Evolutionary conservation across 2,329 filamentous ascomycete species (phyloP).

Genomic region (Ceratocystis cacaofunesta): DNA sequence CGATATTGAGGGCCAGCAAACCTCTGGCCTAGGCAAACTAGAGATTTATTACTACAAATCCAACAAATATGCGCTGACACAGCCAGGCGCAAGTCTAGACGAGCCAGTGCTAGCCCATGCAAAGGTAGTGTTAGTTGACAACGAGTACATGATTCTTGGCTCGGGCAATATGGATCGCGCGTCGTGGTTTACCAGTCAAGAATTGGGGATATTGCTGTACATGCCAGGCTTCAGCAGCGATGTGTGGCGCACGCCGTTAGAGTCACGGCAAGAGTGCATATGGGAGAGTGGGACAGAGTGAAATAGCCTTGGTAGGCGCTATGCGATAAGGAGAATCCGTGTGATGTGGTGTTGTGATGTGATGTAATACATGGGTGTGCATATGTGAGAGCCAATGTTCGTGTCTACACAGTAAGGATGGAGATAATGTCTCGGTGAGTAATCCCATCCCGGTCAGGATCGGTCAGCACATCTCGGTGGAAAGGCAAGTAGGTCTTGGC

Average conservation of each 20-base stretch:
- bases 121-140: slow-evolving; percentile 62
- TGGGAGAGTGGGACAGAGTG: neutral
- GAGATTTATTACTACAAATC: slow-evolving; percentile 44
- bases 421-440: neutral
- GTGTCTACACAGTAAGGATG: neutral
- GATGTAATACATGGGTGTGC: neutral
- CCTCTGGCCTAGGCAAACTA: slow-evolving; percentile 37
- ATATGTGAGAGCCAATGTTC: neutral
- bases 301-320: neutral
- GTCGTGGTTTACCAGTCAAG: slow-evolving; percentile 77
- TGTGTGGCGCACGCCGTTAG: slow-evolving; percentile 29
- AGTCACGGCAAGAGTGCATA: slow-evolving; percentile 22
- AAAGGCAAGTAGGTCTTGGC: no score
- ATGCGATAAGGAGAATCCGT: neutral
- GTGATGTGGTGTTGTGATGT: neutral
- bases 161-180: slow-evolving; percentile 76
- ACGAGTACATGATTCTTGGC: slow-evolving; percentile 51
- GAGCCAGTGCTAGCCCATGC: slow-evolving; percentile 63
- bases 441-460: neutral
- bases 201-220: slow-evolving; percentile 52
- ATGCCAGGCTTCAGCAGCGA: slow-evolving; percentile 26
- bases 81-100: slow-evolving; percentile 23
- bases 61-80: slow-evolving; percentile 22
- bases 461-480: neutral
- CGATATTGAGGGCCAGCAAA: slow-evolving; percentile 23